Percentiles rank a stretch among this genome's conserved stretches.
Conservation (phyloP, 2,329 filamentous ascomycete species). For the Calonectria hongkongensis region DNA sequence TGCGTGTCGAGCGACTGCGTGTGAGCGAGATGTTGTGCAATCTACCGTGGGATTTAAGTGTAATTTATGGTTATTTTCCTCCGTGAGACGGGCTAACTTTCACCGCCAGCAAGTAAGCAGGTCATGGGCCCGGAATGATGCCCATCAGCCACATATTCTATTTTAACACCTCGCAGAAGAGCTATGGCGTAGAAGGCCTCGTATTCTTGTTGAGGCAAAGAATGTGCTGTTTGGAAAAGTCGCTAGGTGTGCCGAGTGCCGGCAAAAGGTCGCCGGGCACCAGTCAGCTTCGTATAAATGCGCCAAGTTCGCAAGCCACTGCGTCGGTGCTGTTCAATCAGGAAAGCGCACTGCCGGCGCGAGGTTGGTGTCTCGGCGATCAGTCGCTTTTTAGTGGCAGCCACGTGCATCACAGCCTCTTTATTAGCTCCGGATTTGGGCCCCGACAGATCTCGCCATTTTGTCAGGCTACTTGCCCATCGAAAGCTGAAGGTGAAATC, state of each 20-base stretch:
- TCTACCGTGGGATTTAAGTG: neutral
- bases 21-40: neutral
- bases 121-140: neutral
- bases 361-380: neutral
- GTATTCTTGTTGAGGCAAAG: conserved; percentile 12
- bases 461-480: neutral
- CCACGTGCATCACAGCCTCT: conserved; percentile 9
- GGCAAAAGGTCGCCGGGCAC: neutral
- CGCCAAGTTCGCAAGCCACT: conserved; percentile 6
- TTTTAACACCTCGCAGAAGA: conserved; percentile 16
- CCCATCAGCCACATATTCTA: conserved; percentile 26
- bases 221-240: neutral
- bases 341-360: neutral
- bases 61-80: neutral
- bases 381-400: conserved; percentile 7
- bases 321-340: conserved; percentile 2
- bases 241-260: conserved; percentile 37
- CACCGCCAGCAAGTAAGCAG: conserved; percentile 14
- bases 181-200: conserved; percentile 13
- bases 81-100: neutral
- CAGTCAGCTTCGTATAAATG: neutral
- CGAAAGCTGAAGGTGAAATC: neutral
- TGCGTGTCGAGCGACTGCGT: neutral
- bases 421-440: conserved; percentile 5
- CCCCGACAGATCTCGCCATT: conserved; percentile 19